Evolutionary conservation across 164 flowering plant species (phyloP).

Genomic region (Umbellularia californica): DNA sequence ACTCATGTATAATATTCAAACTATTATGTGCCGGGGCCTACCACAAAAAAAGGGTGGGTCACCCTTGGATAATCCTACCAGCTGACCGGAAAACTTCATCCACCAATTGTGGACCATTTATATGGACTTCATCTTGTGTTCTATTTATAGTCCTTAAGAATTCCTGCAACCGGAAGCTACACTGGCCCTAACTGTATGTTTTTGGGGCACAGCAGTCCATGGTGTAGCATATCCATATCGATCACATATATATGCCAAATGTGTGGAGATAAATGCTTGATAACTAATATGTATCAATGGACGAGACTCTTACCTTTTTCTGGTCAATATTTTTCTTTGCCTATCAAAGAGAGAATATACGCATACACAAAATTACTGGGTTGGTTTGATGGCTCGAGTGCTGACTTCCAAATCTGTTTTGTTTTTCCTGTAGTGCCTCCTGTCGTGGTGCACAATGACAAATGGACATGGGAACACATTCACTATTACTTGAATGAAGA

Average conservation of each 20-base stretch:
- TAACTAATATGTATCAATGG: neutral
- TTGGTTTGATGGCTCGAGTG: neutral
- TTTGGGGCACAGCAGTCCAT: neutral
- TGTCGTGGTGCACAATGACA: conserved; percentile 84
- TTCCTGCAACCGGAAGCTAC: neutral
- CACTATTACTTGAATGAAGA: conserved; percentile 64
- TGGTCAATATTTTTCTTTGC: neutral
- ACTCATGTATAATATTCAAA: neutral
- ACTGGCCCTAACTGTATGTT: neutral
- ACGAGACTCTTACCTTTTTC: no score
- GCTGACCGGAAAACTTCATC: neutral
- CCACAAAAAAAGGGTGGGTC: neutral
- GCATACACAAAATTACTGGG: neutral
- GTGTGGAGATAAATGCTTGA: neutral
- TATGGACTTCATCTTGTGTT: no score
- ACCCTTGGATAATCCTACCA: neutral
- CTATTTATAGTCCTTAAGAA: neutral
- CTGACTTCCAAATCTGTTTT: neutral
- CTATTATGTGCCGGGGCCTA: neutral
- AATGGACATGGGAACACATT: conserved; percentile 78
- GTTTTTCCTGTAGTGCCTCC: conserved; percentile 66
- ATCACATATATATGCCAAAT: neutral
- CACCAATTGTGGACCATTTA: neutral
- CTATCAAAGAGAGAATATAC: neutral
- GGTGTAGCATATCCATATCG: neutral